Evolutionary conservation across 2,329 filamentous ascomycete species (phyloP).

Genomic region (Aspergillus fijiensis): DNA sequence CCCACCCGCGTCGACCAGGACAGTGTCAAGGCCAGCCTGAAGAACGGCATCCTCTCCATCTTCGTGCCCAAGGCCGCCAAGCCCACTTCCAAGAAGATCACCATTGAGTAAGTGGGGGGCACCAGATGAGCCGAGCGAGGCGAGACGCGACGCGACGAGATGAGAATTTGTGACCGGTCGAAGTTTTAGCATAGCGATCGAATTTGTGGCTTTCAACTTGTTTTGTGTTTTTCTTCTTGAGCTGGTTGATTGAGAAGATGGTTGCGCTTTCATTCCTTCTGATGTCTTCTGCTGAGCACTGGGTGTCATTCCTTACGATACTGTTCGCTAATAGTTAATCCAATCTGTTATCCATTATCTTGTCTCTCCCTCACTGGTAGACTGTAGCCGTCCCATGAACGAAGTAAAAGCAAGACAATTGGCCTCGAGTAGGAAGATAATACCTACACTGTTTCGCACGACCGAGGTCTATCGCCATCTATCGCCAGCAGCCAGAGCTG

Average conservation of each 20-base stretch:
- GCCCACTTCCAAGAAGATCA: conserved; percentile 53
- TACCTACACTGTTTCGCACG: too few species aligned
- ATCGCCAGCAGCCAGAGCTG: too few species aligned
- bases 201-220: background rate
- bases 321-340: background rate
- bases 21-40: conserved; percentile 59
- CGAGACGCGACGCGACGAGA: background rate
- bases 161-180: background rate
- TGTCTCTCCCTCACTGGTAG: background rate
- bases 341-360: background rate
- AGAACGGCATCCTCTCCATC: conserved; percentile 60
- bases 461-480: too few species aligned
- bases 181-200: background rate
- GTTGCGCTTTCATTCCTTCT: background rate
- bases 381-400: background rate
- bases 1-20: conserved; percentile 59
- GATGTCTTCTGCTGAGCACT: background rate
- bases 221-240: background rate
- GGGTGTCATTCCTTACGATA: background rate
- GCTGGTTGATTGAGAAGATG: background rate
- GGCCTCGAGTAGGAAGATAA: too few species aligned
- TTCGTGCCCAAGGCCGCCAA: conserved; percentile 57
- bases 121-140: background rate
- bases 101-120: conserved; percentile 50
- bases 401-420: too few species aligned